phyloP scores from a whole-genome alignment of 306 rosid genomes.

The Hippophae rhamnoides region DNA sequence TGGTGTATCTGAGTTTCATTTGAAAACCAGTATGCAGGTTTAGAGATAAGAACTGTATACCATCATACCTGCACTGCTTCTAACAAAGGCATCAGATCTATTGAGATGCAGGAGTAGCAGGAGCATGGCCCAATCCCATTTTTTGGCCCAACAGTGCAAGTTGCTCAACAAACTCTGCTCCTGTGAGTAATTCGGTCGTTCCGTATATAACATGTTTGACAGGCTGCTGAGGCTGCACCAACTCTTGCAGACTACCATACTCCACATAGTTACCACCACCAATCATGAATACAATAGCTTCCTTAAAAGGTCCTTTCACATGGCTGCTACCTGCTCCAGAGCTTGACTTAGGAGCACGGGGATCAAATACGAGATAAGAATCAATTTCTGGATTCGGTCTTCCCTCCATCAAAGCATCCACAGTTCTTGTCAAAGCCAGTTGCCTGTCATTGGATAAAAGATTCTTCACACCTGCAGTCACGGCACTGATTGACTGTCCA shows the following conservation, averaged over 20 bases:
- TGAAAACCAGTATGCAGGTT: too few species aligned
- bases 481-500: slow-evolving; percentile 84
- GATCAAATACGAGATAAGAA: slow-evolving; percentile 68
- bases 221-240: slow-evolving; percentile 71
- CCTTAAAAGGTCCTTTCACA: slow-evolving; percentile 88
- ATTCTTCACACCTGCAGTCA: slow-evolving; percentile 95
- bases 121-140: slow-evolving; percentile 75
- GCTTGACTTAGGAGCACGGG: slow-evolving; percentile 78
- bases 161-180: slow-evolving; percentile 86
- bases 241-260: slow-evolving; percentile 82
- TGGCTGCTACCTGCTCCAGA: slow-evolving; percentile 64
- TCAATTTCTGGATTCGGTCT: slow-evolving; percentile 90
- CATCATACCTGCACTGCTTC: too few species aligned
- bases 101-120: slow-evolving; percentile 23
- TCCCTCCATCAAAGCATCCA: slow-evolving; percentile 91
- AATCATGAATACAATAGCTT: slow-evolving; percentile 88
- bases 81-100: too few species aligned
- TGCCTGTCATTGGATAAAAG: slow-evolving; percentile 83
- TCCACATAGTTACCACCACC: slow-evolving; percentile 97
- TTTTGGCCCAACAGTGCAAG: slow-evolving; percentile 74
- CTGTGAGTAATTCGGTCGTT: slow-evolving; percentile 86
- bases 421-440: slow-evolving; percentile 84
- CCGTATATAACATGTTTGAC: slow-evolving; percentile 79
- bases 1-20: too few species aligned
- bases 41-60: too few species aligned